A percentile compares a stretch with the other conserved stretches of the same genome.
Evolutionary conservation across 305 asterid genomes (phyloP).

Genomic region (Fraxinus albicans): DNA sequence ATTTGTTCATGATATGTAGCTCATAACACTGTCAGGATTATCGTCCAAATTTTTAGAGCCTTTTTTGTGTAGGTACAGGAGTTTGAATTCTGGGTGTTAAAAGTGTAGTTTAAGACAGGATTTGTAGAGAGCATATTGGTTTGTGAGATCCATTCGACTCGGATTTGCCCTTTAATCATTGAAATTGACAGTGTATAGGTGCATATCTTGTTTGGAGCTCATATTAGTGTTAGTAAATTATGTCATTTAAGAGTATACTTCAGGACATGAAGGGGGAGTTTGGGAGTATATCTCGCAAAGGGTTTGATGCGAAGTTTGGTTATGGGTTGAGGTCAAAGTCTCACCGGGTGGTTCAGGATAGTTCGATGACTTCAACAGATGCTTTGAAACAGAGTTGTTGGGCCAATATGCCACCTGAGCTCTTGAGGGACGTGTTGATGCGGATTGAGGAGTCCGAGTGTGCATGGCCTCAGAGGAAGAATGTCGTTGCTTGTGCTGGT

Average conservation of each 20-base stretch:
- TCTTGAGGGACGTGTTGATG: slow-evolving; percentile 74
- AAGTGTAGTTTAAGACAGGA: neutral
- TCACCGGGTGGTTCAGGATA: slow-evolving; percentile 69
- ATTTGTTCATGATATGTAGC: slow-evolving; percentile 17
- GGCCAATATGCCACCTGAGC: slow-evolving; percentile 90
- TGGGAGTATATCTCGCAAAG: slow-evolving; percentile 80
- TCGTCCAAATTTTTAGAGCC: slow-evolving; percentile 18
- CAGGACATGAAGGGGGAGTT: slow-evolving; percentile 79
- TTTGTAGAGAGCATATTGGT: slow-evolving; percentile 9
- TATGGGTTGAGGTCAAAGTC: slow-evolving; percentile 62
- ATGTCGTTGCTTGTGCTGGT: slow-evolving; percentile 79
- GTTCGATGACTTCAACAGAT: slow-evolving; percentile 45
- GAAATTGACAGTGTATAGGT: neutral
- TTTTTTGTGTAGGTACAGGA: slow-evolving; percentile 17
- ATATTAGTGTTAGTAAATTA: slow-evolving; percentile 21
- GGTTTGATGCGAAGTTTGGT: slow-evolving; percentile 66
- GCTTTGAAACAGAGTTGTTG: slow-evolving; percentile 88
- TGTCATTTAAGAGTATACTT: slow-evolving; percentile 78
- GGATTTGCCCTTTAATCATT: neutral
- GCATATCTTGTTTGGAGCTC: slow-evolving; percentile 8
- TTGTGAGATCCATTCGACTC: slow-evolving; percentile 14
- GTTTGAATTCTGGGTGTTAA: slow-evolving; percentile 20
- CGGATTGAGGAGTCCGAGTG: slow-evolving; percentile 74
- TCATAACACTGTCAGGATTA: slow-evolving; percentile 31
- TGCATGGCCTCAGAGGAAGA: slow-evolving; percentile 64